Base-by-base conservation (phyloP, 2,329 filamentous ascomycete species). In the Aspergillus oerlinghausenensis region DNA sequence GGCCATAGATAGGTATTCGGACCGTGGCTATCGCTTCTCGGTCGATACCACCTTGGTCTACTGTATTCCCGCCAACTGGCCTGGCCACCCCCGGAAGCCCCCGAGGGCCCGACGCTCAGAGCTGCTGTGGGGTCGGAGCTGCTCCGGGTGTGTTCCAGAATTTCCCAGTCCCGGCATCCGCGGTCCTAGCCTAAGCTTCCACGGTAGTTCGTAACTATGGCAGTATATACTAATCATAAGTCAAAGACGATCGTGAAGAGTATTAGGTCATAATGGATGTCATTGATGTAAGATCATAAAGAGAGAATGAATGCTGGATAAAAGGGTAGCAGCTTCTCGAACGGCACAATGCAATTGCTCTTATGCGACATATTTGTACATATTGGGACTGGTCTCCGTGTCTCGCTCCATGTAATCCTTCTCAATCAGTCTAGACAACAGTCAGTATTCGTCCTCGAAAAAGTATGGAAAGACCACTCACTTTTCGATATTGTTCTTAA, bases 401-500 rank as follows among this genome's bases (percentile, higher is more conserved):
- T 88, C 87, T 50, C 91, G 82, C 73, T 96, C 92, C 66, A 96
- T 85, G 67, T 96, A 96, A 63, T 96, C 92, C 76, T 95, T 96
- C 70, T 96, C 92, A 53, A 96, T 93, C 62, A 96, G 79, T 71
- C 89, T 92, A 64, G 45, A n/a, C 14, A 35, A 5, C 2, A 10
- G 6, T 26, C 28, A 56, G 55, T 45, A 28, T 17, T n/a, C 26
- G 11, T 29, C n/a, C 11, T n/a, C 2, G n/a, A 4, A n/a, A 11
- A 51, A 21, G 23, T 28, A 35, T 51, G 51, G 38, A 19, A 8
- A 40, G 26, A n/a, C 51, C 29, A 82, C 88, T 68, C 75, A 92
- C 86, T 90, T 92, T 75, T 97, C 94, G 74, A 99, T 97, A 73
- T 97, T 95, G 78, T 88, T 88, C 84, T 99, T 99, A 63, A 99